Evolutionary conservation across 441 rosid species (phyloP), one percentile per base, ranked within the genome.

Genomic region (Arabidopsis lyrata): DNA sequence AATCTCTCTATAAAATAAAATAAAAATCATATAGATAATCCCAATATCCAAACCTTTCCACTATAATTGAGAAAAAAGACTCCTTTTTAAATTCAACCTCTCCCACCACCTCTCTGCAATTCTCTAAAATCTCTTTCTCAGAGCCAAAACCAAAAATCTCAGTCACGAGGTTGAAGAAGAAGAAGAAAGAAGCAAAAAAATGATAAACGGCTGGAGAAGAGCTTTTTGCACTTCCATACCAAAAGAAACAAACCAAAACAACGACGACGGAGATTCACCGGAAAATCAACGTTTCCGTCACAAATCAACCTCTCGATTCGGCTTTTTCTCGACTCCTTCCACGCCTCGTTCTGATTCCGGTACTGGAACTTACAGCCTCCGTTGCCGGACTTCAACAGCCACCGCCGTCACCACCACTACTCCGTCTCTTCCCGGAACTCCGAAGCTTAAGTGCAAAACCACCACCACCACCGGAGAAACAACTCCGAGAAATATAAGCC

Each of bases 181-280:
- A 50, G 61, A 27, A 18, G 16, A 34, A 15, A 8, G 11, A 56
- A 32, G 41, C 39, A 24, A 39, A 24, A 49, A 11, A 6, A 90
- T 93, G 98, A 88, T 93, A 66, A 84, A 78, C 53, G 94, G 91
- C 4, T 93, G 98, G 98, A 88, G 94, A 82, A 81, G 94, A 78
- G 98, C 95, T 35, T 89, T 93, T 49, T 93, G 98, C 69, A 93
- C 98, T 18, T 88, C 93, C 24, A 74, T 89, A 64, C 88, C 92
- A n/a, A 93, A 86, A 80, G 87, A 88, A 13, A 79, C 8, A 5
- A 41, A 39, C 45, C 35, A 66, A 22, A 9, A 55, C 53, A 39
- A 54, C 13, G 84, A 82, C 27, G 32, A 45, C 66, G 2, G 27
- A 24, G 32, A 65, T 29, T 61, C 72, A 1, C 68, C 75, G 68